Conservation (phyloP, 73 alveolate genomes). For the Paraurostyla sp. region DNA sequence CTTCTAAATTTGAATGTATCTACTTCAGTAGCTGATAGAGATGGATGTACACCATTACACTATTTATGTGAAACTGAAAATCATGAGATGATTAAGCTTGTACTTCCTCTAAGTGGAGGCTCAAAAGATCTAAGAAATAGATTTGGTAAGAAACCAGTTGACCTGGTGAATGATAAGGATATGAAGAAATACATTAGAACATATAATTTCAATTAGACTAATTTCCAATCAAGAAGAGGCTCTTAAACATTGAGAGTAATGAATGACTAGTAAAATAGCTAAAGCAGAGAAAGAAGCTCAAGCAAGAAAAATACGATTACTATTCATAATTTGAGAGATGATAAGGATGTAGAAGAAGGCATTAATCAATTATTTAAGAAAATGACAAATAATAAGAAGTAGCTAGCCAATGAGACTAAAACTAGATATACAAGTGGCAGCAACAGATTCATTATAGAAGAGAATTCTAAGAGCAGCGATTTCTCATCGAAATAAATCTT, state of each 20-base stretch:
- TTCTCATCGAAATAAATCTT: too few relatives aligned
- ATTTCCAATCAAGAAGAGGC: constrained; percentile 5
- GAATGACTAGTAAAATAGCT: neutral
- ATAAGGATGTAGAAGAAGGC: constrained; percentile 6
- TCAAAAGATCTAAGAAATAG: constrained; percentile 47
- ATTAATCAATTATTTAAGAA: constrained; percentile 1
- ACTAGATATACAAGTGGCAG: too few relatives aligned
- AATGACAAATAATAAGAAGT: neutral
- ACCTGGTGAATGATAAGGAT: constrained; percentile 12
- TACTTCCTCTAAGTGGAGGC: neutral
- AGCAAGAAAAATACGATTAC: neutral
- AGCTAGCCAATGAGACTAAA: neutral
- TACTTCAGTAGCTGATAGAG: constrained; percentile 26
- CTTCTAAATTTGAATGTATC: neutral
- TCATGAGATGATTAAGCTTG: constrained; percentile 1
- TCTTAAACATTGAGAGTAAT: neutral
- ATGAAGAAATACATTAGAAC: constrained; percentile 5
- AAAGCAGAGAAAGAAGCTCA: constrained; percentile 16
- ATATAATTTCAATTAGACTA: too few relatives aligned
- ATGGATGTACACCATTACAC: constrained; percentile 53
- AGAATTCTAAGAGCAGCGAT: too few relatives aligned
- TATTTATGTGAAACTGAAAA: constrained; percentile 51
- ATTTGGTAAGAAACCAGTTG: constrained; percentile 38
- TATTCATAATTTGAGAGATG: neutral
- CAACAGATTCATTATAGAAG: too few relatives aligned